Evolutionary conservation across 2,329 filamentous ascomycete genomes (phyloP).

Genomic region (Cadophora sp.): DNA sequence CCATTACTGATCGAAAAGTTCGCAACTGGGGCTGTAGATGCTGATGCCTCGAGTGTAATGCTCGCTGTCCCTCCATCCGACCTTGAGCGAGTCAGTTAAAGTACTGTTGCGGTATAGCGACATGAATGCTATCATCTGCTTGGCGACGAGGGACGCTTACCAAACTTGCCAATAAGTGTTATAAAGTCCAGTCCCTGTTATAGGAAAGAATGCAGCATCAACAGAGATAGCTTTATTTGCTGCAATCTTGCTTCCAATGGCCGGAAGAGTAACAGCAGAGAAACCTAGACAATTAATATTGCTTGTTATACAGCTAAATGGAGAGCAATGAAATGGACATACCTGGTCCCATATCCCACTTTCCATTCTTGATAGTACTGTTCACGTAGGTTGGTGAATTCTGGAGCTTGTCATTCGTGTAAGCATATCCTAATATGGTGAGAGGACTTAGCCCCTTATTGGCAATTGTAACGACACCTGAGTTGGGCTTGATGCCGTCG

Average conservation of each 20-base stretch:
- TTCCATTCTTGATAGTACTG: slow-evolving; percentile 36
- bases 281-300: slow-evolving; percentile 21
- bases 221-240: slow-evolving; percentile 38
- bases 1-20: slow-evolving; percentile 43
- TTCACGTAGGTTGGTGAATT: slow-evolving; percentile 35
- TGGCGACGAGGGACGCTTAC: background rate
- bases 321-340: background rate
- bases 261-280: slow-evolving; percentile 35
- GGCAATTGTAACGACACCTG: slow-evolving; percentile 43
- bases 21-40: slow-evolving; percentile 41
- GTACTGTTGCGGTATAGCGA: background rate
- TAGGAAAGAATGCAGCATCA: slow-evolving; percentile 41
- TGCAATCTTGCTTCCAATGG: slow-evolving; percentile 39
- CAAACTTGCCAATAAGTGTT: slow-evolving; percentile 42
- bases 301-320: background rate
- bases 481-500: slow-evolving; percentile 31
- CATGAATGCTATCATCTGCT: background rate
- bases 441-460: slow-evolving; percentile 45
- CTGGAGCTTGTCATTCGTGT: slow-evolving; percentile 39
- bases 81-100: background rate
- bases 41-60: slow-evolving; percentile 40
- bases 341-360: slow-evolving; percentile 23
- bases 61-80: slow-evolving; percentile 41
- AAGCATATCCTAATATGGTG: slow-evolving; percentile 43
- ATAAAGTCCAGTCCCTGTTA: slow-evolving; percentile 41